Evolutionary conservation across 495 filamentous ascomycete genomes (phyloP).

Genomic region (Filosporella fistucella): DNA sequence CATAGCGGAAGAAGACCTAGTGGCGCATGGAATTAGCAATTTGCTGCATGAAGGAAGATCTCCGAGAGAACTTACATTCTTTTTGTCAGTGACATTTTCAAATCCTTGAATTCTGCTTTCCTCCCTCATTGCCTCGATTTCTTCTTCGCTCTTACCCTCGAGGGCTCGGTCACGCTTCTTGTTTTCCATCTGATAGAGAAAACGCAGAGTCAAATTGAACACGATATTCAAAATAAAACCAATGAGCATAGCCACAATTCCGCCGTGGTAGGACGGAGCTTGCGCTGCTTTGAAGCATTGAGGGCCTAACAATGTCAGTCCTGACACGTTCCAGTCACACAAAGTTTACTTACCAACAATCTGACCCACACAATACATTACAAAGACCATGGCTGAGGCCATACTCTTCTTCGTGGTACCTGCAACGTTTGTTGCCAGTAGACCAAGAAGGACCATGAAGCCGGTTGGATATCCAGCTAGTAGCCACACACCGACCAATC

Average conservation of each 20-base stretch:
- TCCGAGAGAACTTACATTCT: constrained; percentile 25
- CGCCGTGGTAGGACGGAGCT: constrained; percentile 56
- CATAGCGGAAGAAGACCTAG: constrained; percentile 2
- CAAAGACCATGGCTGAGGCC: constrained; percentile 8
- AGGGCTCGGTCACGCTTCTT: constrained; percentile 37
- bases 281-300: constrained; percentile 14
- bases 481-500: constrained; percentile 29
- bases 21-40: background rate
- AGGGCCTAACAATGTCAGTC: constrained; percentile 16
- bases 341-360: constrained; percentile 6
- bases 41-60: background rate
- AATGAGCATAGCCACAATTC: constrained; percentile 35
- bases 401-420: constrained; percentile 21
- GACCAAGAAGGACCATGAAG: constrained; percentile 53
- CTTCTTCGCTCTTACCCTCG: constrained; percentile 22
- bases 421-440: constrained; percentile 40
- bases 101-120: constrained; percentile 26
- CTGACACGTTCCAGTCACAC: constrained; percentile 14
- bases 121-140: constrained; percentile 22
- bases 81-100: constrained; percentile 27
- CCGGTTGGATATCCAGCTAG: constrained; percentile 44
- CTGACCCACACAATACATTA: constrained; percentile 14
- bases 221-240: constrained; percentile 45
- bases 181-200: constrained; percentile 53
- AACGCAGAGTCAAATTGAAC: constrained; percentile 55